Conservation (phyloP, 345 rosid genomes). For the Eucalyptus rudis region DNA sequence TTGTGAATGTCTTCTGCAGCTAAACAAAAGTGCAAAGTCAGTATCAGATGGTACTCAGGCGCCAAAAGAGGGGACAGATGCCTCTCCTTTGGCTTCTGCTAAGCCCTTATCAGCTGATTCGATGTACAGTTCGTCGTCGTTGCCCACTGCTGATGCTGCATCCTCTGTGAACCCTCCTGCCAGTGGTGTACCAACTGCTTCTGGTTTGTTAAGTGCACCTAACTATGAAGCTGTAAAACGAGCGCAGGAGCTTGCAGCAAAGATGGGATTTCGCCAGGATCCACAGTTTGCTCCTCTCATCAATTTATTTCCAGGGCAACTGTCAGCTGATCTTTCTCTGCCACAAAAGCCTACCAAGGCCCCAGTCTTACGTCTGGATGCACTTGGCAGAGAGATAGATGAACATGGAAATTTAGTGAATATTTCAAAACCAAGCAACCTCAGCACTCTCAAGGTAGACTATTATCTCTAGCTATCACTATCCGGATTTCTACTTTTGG, state of each 20-base stretch:
- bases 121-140: slow-evolving; percentile 5
- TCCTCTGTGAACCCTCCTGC: slow-evolving; percentile 21
- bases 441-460: slow-evolving; percentile 89
- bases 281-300: slow-evolving; percentile 61
- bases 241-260: slow-evolving; percentile 84
- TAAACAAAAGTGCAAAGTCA: slow-evolving; percentile 26
- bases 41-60: slow-evolving; percentile 21
- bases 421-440: slow-evolving; percentile 76
- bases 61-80: slow-evolving; percentile 3
- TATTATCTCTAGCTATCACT: not conserved
- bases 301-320: slow-evolving; percentile 67
- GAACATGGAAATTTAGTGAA: slow-evolving; percentile 88
- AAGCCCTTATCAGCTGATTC: slow-evolving; percentile 9
- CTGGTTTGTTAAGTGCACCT: slow-evolving; percentile 19
- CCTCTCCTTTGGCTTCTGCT: not conserved
- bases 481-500: not conserved
- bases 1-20: slow-evolving; percentile 23
- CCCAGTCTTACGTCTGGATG: slow-evolving; percentile 86
- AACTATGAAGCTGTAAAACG: slow-evolving; percentile 74
- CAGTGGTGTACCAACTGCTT: slow-evolving; percentile 9
- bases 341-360: slow-evolving; percentile 79
- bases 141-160: slow-evolving; percentile 1
- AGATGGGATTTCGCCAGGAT: slow-evolving; percentile 79
- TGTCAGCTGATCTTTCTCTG: slow-evolving; percentile 30
- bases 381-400: slow-evolving; percentile 93